Evolutionary conservation across 257 asterid genomes (phyloP).

Genomic region (Verbena officinalis): DNA sequence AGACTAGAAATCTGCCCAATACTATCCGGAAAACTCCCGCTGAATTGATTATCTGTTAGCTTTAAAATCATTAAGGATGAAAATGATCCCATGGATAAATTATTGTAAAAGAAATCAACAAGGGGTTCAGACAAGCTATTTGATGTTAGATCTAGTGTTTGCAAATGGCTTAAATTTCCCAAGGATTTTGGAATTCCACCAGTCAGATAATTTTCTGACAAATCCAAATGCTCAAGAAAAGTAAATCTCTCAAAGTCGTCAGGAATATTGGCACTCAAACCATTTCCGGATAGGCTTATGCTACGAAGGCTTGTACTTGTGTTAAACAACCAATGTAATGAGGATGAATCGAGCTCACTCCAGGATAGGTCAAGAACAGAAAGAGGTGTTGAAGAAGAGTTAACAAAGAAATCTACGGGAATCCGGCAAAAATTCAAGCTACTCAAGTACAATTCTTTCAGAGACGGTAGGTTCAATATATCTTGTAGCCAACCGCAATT

Average conservation of each 20-base stretch:
- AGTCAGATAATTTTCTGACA: slow-evolving; percentile 12
- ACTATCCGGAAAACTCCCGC: too few relatives aligned
- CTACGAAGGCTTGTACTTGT: slow-evolving; percentile 13
- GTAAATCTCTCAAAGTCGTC: slow-evolving; percentile 29
- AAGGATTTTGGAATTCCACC: slow-evolving; percentile 21
- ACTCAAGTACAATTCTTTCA: slow-evolving; percentile 6
- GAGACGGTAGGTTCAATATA: slow-evolving; percentile 18
- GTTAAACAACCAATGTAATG: too few relatives aligned
- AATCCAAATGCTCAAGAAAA: slow-evolving; percentile 19
- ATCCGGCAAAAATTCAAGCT: too few relatives aligned
- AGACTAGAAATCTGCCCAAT: too few relatives aligned
- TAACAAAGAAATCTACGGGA: not conserved
- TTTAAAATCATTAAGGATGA: too few relatives aligned
- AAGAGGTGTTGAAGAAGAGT: slow-evolving; percentile 17
- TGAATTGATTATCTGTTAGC: too few relatives aligned
- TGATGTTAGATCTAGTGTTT: not conserved
- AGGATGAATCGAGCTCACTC: too few relatives aligned
- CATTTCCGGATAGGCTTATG: slow-evolving; percentile 26
- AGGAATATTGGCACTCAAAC: slow-evolving; percentile 31
- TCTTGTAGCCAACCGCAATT: not conserved
- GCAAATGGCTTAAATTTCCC: not conserved
- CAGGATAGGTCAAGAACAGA: slow-evolving; percentile 5
- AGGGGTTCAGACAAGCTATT: slow-evolving; percentile 20
- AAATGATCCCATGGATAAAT: not conserved
- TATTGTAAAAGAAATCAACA: slow-evolving; percentile 2